phyloP scores from a whole-genome alignment of 176 grass and related monocot genomes.

The Oryza coarctata region DNA sequence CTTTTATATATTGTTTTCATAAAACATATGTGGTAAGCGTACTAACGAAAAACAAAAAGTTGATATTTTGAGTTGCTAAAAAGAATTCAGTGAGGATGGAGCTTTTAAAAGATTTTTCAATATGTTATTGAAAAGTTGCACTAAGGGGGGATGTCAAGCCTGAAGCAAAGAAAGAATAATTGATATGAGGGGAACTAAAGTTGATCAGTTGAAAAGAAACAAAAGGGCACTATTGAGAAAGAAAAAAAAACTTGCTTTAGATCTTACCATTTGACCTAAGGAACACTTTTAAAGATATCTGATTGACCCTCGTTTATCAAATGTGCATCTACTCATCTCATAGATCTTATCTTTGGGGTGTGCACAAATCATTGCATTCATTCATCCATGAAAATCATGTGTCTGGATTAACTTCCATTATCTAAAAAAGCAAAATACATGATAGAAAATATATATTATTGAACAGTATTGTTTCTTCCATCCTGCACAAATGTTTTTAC shows the following conservation, averaged over 20 bases:
- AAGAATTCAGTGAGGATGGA: no score
- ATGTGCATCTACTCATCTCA: neutral
- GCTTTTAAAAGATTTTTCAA: neutral
- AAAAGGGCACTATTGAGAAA: neutral
- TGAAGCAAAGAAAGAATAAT: conserved; percentile 7
- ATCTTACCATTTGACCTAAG: conserved; percentile 28
- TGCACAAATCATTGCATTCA: neutral
- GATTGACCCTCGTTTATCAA: conserved; percentile 6
- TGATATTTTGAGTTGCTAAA: no score
- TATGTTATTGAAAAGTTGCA: neutral
- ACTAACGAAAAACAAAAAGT: no score
- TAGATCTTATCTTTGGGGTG: neutral
- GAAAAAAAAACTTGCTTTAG: neutral
- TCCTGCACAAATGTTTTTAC: neutral
- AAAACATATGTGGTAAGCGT: no score
- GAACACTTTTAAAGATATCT: conserved; percentile 21
- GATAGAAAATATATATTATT: neutral
- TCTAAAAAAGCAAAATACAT: no score
- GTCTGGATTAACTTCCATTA: no score
- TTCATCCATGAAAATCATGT: neutral
- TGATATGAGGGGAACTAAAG: conserved; percentile 2
- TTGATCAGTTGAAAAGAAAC: neutral
- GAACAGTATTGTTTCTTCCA: neutral
- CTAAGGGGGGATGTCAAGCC: neutral
- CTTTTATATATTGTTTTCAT: no score